A percentile compares a stretch with the other conserved stretches of the same genome.
Conservation (phyloP, 2,329 filamentous ascomycete genomes). For the Alternaria infectoria region DNA sequence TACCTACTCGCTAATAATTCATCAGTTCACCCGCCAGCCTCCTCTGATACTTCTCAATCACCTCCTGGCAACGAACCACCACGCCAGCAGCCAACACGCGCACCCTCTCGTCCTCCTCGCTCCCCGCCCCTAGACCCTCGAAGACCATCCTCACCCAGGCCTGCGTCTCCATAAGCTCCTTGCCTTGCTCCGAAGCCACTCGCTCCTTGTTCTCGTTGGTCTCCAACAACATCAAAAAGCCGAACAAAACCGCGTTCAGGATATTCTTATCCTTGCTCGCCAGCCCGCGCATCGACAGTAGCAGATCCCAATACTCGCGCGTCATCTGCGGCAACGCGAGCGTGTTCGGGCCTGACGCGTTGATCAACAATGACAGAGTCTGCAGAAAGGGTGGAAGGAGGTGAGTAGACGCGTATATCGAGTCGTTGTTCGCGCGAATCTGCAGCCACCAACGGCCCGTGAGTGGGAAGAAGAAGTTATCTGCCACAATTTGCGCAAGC, state of each 20-base stretch:
- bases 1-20: conserved; percentile 38
- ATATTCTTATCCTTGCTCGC: conserved; percentile 65
- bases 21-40: conserved; percentile 74
- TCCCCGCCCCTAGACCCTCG: conserved; percentile 54
- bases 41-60: conserved; percentile 80
- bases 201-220: conserved; percentile 76
- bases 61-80: conserved; percentile 78
- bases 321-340: conserved; percentile 80
- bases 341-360: conserved; percentile 82
- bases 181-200: conserved; percentile 75
- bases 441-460: conserved; percentile 78
- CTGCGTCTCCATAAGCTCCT: conserved; percentile 81
- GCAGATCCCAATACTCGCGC: conserved; percentile 80
- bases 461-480: conserved; percentile 85
- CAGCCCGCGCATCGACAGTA: conserved; percentile 70
- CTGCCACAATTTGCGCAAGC: conserved; percentile 75
- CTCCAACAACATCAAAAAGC: conserved; percentile 80
- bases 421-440: conserved; percentile 58
- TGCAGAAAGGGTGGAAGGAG: conserved; percentile 82
- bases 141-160: conserved; percentile 86
- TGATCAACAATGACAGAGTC: conserved; percentile 81
- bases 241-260: conserved; percentile 76
- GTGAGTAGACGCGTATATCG: conserved; percentile 74
- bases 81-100: conserved; percentile 80
- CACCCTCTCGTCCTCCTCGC: conserved; percentile 76